phyloP scores from a whole-genome alignment of 768 basidiomycete species.

The Pholiota conissans region DNA sequence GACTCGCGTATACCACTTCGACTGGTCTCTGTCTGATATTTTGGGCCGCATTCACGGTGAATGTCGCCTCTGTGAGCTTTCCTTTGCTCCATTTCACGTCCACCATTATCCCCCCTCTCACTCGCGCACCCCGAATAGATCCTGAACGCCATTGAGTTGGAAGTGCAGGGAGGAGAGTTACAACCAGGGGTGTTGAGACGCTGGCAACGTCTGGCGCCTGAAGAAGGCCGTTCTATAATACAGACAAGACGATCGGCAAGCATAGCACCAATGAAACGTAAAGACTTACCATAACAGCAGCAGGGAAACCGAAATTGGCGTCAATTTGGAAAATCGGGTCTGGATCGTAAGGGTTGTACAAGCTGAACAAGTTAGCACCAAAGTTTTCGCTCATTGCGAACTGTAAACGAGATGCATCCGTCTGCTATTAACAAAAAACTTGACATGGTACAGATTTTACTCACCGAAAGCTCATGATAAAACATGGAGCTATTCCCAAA shows the following conservation, averaged over 20 bases:
- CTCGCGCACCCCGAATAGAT: constrained; percentile 58
- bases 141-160: constrained; percentile 64
- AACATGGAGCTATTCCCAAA: constrained; percentile 55
- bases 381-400: constrained; percentile 62
- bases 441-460: constrained; percentile 18
- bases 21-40: constrained; percentile 33
- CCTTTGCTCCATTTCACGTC: constrained; percentile 50
- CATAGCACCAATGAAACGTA: no score
- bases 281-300: constrained; percentile 62
- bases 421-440: no score
- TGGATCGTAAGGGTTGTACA: constrained; percentile 51
- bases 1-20: constrained; percentile 37
- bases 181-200: constrained; percentile 45
- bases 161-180: constrained; percentile 66
- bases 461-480: constrained; percentile 65
- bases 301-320: constrained; percentile 71
- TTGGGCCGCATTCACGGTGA: constrained; percentile 33
- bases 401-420: constrained; percentile 42
- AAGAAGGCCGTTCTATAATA: constrained; percentile 65
- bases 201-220: constrained; percentile 68
- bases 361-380: constrained; percentile 62
- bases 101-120: constrained; percentile 63
- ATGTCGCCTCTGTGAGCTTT: constrained; percentile 30
- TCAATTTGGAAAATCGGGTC: constrained; percentile 75
- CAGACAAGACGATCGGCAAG: no score